These are phyloP conservation scores for Acephala macrosclerotiorum DNA, from an alignment of 2,329 filamentous ascomycete genomes.

Conservation along the genomic window DNA sequence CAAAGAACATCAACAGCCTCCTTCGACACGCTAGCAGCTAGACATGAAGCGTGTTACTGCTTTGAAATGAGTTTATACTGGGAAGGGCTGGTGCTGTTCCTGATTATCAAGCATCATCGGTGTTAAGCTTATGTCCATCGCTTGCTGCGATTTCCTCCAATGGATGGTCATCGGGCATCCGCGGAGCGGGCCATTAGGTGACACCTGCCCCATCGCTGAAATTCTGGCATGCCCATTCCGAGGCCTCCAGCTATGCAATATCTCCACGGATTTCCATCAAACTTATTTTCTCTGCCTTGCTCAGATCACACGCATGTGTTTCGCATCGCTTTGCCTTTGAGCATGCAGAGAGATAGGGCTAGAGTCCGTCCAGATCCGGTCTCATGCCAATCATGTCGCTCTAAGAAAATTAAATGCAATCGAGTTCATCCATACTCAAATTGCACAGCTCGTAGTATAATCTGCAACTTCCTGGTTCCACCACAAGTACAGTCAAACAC, in stretches of 20 bases:
- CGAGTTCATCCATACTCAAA: slow-evolving; percentile 32
- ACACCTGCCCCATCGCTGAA: background rate
- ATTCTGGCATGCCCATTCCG: background rate
- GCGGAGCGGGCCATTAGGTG: background rate
- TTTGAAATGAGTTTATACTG: too few relatives aligned
- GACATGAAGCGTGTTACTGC: too few relatives aligned
- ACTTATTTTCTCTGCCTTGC: background rate
- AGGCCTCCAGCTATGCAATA: background rate
- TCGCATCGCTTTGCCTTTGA: slow-evolving; percentile 11
- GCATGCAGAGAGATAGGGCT: slow-evolving; percentile 27
- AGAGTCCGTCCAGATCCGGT: slow-evolving; percentile 33
- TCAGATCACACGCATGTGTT: background rate
- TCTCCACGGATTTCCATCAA: background rate
- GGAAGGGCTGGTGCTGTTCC: background rate
- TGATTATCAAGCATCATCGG: background rate
- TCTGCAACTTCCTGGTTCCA: slow-evolving; percentile 28
- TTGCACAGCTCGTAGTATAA: slow-evolving; percentile 31
- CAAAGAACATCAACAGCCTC: too few relatives aligned
- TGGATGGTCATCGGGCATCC: background rate
- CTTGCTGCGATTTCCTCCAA: too few relatives aligned
- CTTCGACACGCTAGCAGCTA: too few relatives aligned
- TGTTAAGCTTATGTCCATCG: too few relatives aligned
- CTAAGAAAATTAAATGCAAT: slow-evolving; percentile 35
- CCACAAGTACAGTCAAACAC: slow-evolving; percentile 17
- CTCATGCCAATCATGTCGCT: slow-evolving; percentile 33